A percentile compares a stretch with the other conserved stretches of the same genome.
These are phyloP conservation scores for Aspergillus arachidicola DNA, from an alignment of 2,329 filamentous ascomycete species.

Conservation along the genomic window DNA sequence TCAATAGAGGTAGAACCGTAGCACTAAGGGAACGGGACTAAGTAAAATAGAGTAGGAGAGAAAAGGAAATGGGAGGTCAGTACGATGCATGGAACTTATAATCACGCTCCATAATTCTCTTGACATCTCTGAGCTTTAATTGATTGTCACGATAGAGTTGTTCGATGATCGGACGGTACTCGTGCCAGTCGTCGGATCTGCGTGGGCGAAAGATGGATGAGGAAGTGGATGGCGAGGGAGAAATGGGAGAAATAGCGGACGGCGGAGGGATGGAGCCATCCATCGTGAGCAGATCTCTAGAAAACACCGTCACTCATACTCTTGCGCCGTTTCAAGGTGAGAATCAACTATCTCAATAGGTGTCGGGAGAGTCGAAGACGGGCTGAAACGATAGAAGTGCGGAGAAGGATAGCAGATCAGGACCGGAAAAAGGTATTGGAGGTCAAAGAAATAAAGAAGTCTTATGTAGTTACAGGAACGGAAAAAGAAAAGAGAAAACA, in stretches of 20 bases:
- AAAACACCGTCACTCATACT: conserved; percentile 22
- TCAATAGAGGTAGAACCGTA: not conserved
- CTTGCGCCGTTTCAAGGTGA: conserved; percentile 17
- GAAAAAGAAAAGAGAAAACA: not conserved
- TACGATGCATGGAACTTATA: conserved; percentile 42
- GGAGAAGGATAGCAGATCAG: not conserved
- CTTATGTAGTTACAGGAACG: not conserved
- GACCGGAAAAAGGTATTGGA: not conserved
- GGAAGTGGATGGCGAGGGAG: conserved; percentile 20
- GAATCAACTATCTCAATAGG: conserved; percentile 7
- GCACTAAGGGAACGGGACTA: not conserved
- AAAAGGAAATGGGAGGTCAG: conserved; percentile 13
- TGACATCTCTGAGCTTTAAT: conserved; percentile 40
- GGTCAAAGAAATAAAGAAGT: not conserved
- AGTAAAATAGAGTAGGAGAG: not conserved
- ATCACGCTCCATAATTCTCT: conserved; percentile 39
- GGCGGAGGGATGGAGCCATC: conserved; percentile 28
- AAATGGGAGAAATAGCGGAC: conserved; percentile 21
- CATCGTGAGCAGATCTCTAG: conserved; percentile 24
- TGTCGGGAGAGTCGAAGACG: conserved; percentile 11
- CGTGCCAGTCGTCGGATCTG: conserved; percentile 41
- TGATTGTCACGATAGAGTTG: conserved; percentile 39
- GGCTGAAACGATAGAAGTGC: conserved; percentile 4
- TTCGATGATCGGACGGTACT: conserved; percentile 39
- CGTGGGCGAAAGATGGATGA: conserved; percentile 35